Conservation (phyloP, 73 alveolate genomes). For the Breviolum minutum region DNA sequence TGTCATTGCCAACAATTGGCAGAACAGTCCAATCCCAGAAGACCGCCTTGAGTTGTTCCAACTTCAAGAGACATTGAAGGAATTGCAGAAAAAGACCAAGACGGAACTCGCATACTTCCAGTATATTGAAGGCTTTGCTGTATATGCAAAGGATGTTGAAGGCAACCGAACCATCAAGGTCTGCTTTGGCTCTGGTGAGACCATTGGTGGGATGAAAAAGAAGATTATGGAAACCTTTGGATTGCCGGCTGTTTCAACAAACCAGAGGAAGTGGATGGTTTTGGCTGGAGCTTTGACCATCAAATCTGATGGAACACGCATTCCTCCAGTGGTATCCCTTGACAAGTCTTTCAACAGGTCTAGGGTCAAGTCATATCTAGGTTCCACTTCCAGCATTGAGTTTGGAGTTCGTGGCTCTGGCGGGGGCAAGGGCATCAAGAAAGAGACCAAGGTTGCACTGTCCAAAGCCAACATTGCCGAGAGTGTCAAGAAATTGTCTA, state of each 20-base stretch:
- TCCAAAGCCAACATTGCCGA: conserved; percentile 11
- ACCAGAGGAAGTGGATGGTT: conserved; percentile 22
- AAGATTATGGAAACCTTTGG: background rate
- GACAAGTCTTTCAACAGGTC: conserved; percentile 23
- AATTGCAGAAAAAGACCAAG: background rate
- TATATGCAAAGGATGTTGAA: background rate
- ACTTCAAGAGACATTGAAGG: background rate
- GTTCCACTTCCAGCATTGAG: background rate
- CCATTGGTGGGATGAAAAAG: background rate
- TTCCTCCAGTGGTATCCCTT: background rate
- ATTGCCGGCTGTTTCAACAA: background rate
- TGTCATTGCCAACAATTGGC: background rate
- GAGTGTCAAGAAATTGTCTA: conserved; percentile 9
- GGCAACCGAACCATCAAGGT: conserved; percentile 26
- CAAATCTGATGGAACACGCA: conserved; percentile 11
- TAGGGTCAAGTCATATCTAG: conserved; percentile 3
- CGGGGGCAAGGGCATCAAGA: conserved; percentile 16
- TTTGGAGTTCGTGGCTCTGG: conserved; percentile 10
- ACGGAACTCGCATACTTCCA: background rate
- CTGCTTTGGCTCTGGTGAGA: background rate
- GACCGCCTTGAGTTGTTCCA: conserved; percentile 25
- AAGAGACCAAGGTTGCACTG: background rate
- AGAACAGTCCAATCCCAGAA: background rate
- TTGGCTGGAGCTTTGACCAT: conserved; percentile 1
- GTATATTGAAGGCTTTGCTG: conserved; percentile 9